Evolutionary conservation across 2,329 filamentous ascomycete species (phyloP).

Genomic region (Neurospora sp.): DNA sequence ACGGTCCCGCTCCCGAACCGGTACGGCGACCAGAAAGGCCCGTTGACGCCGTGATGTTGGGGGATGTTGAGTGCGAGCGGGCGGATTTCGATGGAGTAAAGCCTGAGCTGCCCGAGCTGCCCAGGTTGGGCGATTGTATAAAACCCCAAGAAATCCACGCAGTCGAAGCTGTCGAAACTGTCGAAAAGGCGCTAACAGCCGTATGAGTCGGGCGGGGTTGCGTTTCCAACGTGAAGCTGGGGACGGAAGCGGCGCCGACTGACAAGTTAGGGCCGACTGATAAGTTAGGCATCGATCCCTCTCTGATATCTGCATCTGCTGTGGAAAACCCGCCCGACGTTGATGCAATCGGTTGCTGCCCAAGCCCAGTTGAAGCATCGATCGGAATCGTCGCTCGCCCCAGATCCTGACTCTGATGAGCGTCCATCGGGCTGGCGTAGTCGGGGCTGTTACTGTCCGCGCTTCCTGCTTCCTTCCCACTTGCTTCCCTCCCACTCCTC

Average conservation of each 20-base stretch:
- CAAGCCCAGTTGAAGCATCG: not conserved
- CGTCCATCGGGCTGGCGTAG: not conserved
- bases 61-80: not conserved
- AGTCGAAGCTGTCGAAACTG: not conserved
- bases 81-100: not conserved
- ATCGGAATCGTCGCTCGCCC: not conserved
- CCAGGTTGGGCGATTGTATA: not conserved
- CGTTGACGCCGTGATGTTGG: not conserved
- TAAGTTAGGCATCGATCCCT: not conserved
- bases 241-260: not conserved
- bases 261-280: not conserved
- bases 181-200: not conserved
- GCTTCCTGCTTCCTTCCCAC: too few species aligned
- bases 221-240: not conserved
- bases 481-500: too few species aligned
- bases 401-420: not conserved
- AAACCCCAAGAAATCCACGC: not conserved
- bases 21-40: not conserved
- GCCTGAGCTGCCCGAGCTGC: not conserved
- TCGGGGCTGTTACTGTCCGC: not conserved
- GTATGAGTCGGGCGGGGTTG: not conserved
- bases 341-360: not conserved
- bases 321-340: not conserved
- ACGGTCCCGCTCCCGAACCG: not conserved
- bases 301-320: not conserved